Evolutionary conservation across 192 early-diverging fungal species (phyloP).

Genomic region (Paraglomus brasilianum): DNA sequence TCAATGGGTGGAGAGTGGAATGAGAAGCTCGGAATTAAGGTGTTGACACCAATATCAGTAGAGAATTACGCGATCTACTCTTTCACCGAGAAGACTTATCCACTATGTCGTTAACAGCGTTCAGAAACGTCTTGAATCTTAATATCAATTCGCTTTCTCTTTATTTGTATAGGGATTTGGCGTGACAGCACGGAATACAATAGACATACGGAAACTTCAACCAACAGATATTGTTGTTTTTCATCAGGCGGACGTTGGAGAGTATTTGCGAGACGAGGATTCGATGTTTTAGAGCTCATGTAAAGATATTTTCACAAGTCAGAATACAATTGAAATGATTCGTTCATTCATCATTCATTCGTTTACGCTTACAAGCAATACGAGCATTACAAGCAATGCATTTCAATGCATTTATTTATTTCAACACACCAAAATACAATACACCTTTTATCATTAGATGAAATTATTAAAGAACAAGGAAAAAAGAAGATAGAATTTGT

Average conservation of each 20-base stretch:
- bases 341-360: not conserved
- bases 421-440: too few relatives aligned
- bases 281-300: slow-evolving; percentile 58
- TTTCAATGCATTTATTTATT: too few relatives aligned
- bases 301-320: slow-evolving; percentile 1
- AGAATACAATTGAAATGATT: slow-evolving; percentile 13
- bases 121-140: not conserved
- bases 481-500: too few relatives aligned
- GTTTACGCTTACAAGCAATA: not conserved
- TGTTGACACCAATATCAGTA: not conserved
- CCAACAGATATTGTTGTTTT: slow-evolving; percentile 93
- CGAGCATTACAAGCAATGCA: too few relatives aligned
- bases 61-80: not conserved
- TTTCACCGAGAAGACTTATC: not conserved
- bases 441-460: too few relatives aligned
- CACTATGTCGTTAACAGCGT: not conserved
- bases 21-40: not conserved
- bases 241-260: slow-evolving; percentile 97
- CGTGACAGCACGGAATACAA: slow-evolving; percentile 90
- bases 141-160: not conserved
- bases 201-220: slow-evolving; percentile 88
- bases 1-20: not conserved
- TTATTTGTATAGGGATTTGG: slow-evolving; percentile 76
- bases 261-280: slow-evolving; percentile 85
- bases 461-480: too few relatives aligned